Percentiles rank a stretch among this genome's conserved stretches.
Evolutionary conservation across 371 early-diverging fungal species (phyloP).

Genomic region (Mortierella sp.): DNA sequence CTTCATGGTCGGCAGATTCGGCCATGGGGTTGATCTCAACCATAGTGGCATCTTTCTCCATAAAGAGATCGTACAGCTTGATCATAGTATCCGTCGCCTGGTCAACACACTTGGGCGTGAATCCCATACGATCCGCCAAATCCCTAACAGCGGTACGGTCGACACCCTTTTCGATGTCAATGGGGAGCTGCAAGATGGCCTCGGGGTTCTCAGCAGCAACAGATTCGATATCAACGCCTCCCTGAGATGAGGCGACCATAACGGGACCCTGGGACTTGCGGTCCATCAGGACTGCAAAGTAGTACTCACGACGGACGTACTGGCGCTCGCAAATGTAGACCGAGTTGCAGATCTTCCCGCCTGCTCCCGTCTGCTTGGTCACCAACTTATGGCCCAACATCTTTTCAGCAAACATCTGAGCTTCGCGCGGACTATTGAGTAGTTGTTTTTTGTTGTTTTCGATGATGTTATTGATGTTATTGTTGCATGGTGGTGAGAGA

Average conservation of each 20-base stretch:
- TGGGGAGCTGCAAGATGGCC: conserved; percentile 88
- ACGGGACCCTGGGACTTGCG: conserved; percentile 96
- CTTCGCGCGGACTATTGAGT: conserved; percentile 84
- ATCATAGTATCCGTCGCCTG: conserved; percentile 92
- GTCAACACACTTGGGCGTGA: conserved; percentile 84
- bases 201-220: conserved; percentile 96
- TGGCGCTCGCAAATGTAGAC: conserved; percentile 97
- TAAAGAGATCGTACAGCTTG: conserved; percentile 95
- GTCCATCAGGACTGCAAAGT: conserved; percentile 98
- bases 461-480: neutral
- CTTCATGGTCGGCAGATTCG: conserved; percentile 90
- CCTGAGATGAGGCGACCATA: conserved; percentile 95
- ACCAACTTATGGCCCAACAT: conserved; percentile 97
- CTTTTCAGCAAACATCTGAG: conserved; percentile 89
- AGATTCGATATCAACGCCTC: conserved; percentile 97
- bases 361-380: conserved; percentile 98
- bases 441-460: neutral
- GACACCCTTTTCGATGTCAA: conserved; percentile 81
- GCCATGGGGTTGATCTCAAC: conserved; percentile 99
- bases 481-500: neutral
- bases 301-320: conserved; percentile 96
- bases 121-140: conserved; percentile 88
- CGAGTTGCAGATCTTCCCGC: conserved; percentile 94
- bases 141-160: conserved; percentile 74
- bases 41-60: conserved; percentile 97